Evolutionary conservation across 495 filamentous ascomycete species (phyloP).

Genomic region (Penicillium cinerascens): DNA sequence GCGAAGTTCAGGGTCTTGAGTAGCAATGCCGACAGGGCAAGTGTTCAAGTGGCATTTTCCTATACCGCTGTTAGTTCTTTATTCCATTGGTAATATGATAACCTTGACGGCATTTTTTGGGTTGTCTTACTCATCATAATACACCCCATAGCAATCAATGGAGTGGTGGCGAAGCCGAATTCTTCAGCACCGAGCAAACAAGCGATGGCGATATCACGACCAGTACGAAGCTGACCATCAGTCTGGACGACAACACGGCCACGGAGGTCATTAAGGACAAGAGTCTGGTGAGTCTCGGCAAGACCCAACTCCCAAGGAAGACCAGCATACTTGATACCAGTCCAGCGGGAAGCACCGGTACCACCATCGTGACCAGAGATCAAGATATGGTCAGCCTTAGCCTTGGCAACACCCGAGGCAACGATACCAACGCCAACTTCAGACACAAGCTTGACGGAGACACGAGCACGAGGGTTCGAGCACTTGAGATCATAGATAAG

Average conservation of each 20-base stretch:
- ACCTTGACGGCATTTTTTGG: not conserved
- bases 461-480: conserved; percentile 87
- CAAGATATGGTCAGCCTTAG: conserved; percentile 95
- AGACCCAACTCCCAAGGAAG: conserved; percentile 98
- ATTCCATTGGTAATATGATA: not conserved
- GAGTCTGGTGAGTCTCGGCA: conserved; percentile 95
- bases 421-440: conserved; percentile 98
- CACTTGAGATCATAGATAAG: conserved; percentile 99
- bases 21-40: conserved; percentile 95
- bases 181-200: conserved; percentile 96
- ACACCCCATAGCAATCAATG: conserved; percentile 95
- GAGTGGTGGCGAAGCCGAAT: conserved; percentile 97
- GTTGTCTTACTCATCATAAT: conserved; percentile 85
- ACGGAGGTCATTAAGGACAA: conserved; percentile 97
- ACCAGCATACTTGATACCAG: conserved; percentile 99
- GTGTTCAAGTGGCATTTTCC: conserved; percentile 64
- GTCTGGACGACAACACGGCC: conserved; percentile 97
- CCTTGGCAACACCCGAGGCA: conserved; percentile 96
- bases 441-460: conserved; percentile 98
- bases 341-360: conserved; percentile 97
- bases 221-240: conserved; percentile 92
- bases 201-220: conserved; percentile 93
- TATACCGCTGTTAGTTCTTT: not conserved
- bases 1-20: conserved; percentile 90
- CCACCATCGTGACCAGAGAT: conserved; percentile 98